phyloP scores from a whole-genome alignment of 768 basidiomycete genomes.

The Cyclocybe aegerita region DNA sequence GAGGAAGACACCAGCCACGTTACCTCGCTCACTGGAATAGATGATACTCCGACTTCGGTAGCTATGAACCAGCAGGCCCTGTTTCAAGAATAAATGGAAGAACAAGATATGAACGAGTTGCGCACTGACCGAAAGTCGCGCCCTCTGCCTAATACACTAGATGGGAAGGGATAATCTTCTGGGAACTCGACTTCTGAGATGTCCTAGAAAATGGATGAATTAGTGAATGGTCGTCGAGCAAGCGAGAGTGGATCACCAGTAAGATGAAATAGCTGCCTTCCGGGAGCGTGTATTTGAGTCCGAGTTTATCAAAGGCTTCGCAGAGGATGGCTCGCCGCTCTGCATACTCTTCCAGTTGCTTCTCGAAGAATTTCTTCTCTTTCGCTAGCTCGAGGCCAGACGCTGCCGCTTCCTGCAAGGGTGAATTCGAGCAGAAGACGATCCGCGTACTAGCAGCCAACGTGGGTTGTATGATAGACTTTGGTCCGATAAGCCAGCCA shows the following conservation, averaged over 20 bases:
- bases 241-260: conserved; percentile 47
- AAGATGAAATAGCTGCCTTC: conserved; percentile 92
- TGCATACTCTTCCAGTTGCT: conserved; percentile 72
- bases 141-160: conserved; percentile 72
- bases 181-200: conserved; percentile 79
- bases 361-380: conserved; percentile 74
- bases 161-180: conserved; percentile 81
- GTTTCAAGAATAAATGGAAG: conserved; percentile 4
- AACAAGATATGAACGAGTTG: neutral
- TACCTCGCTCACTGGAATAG: conserved; percentile 95
- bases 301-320: conserved; percentile 78
- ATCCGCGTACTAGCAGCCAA: conserved; percentile 92
- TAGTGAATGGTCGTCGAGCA: neutral
- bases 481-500: conserved; percentile 92
- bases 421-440: conserved; percentile 94
- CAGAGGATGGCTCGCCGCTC: conserved; percentile 78
- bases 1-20: conserved; percentile 17
- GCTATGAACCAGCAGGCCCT: conserved; percentile 98
- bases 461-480: conserved; percentile 79
- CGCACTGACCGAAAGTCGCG: conserved; percentile 74
- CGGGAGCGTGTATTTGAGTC: conserved; percentile 83
- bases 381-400: conserved; percentile 81
- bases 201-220: conserved; percentile 40
- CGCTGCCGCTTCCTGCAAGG: conserved; percentile 92
- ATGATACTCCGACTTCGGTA: conserved; percentile 84